Base-by-base conservation (phyloP, 108 stramenopile species). In the Seminavis robusta region DNA sequence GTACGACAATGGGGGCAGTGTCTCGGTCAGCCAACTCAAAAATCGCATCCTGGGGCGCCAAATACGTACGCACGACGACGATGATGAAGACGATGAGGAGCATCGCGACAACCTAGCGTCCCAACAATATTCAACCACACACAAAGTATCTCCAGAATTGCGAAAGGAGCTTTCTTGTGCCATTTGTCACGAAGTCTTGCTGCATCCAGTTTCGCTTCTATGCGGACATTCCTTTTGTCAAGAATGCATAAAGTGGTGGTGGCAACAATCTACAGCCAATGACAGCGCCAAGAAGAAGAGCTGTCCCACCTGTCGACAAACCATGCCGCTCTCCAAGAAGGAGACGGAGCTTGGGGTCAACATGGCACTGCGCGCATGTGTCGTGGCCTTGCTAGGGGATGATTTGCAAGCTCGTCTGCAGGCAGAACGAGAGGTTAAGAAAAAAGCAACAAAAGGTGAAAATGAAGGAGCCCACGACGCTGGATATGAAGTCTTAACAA, bases 171-270 rank as follows among this genome's bases (percentile, higher is more conserved):
- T 87, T 9, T 38, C 61, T 11, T 87, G 86, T 54, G 55, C 79
- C 20, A 65, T 87, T 34, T 87, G 86, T 65, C 70, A 66, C 23
- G 86, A 87, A 29, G 38, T 74, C 16, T 33, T 76, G 19, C 75
- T 76, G 52, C 70, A 65, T n/a, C 86, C 86, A 0, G 63, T 76
- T 15, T 79, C 74, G 1, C 48, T 88, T 43, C 17, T 47, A 4
- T 88, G 86, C 40, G 86, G 86, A 0, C 86, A 87, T 69, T 76
- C 86, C 39, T 87, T 87, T 53, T 87, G 86, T 39, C 40, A 69
- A 8, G 64, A 58, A 8, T 87, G 86, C 40, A 44, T 83, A 28
- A 61, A 61, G n/a, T 84, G 79, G 83, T 84, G 83, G 83, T 31
- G 65, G 20, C 47, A 67, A 11, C 58, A 46, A 19, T 27, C 30